Conservation (phyloP, 148 eudicot genomes). For the Amaranthus palmeri region DNA sequence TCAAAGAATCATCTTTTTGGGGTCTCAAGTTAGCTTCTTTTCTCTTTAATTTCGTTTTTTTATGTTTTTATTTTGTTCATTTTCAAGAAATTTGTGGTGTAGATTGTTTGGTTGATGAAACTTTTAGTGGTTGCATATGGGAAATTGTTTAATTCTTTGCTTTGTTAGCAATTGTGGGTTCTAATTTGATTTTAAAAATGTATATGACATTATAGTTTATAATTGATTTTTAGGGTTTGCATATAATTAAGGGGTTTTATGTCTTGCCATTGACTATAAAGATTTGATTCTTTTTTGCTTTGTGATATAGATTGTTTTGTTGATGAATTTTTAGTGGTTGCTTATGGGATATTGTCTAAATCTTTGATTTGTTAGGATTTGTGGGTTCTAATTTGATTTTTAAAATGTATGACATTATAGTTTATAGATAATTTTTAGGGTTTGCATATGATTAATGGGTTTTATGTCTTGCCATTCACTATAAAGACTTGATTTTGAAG, state of each 20-base stretch:
- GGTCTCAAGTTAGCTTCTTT: conserved; percentile 53
- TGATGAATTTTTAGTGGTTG: neutral
- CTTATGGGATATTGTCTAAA: neutral
- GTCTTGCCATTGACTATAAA: too few species aligned
- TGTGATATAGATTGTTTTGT: neutral
- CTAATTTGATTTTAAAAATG: too few species aligned
- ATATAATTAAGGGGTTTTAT: neutral
- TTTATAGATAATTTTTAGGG: neutral
- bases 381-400: neutral
- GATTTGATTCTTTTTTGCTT: too few species aligned
- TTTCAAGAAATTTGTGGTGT: neutral
- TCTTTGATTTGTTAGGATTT: neutral
- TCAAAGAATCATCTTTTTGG: conserved; percentile 84
- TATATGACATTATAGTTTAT: neutral
- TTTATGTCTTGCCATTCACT: neutral
- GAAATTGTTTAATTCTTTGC: neutral
- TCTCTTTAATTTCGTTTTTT: neutral
- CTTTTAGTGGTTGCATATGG: neutral
- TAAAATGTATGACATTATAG: neutral
- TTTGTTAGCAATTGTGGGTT: neutral
- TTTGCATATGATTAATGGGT: neutral
- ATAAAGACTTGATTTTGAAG: too few species aligned
- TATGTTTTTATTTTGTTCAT: neutral
- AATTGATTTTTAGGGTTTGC: neutral
- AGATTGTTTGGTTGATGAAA: neutral